Base-by-base conservation (phyloP, 805 yeast species). In the Starmerella potacharoeniae region DNA sequence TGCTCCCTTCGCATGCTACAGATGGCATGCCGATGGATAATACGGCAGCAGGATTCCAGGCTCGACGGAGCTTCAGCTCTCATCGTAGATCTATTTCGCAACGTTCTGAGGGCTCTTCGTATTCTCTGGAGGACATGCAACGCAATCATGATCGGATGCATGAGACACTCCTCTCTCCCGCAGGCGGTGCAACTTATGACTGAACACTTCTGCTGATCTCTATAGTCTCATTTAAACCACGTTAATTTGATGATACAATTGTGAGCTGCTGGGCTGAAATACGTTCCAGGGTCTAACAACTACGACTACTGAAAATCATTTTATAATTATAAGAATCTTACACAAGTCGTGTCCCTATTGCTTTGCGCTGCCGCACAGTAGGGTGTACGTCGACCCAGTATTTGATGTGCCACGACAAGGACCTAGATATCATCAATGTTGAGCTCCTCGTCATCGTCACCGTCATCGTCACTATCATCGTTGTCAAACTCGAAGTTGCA, bases 401-500 rank as follows among this genome's bases (percentile, higher is more conserved):
- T 22, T 22, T 22, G 22, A 22, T 22, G 22, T 22, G 22, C 22
- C 22, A 22, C 22, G 22, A 22, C 22, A 22, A 14, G 5, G 22
- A n/a, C 37, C 41, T 80, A 91, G 71, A 91, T 90, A 74, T 93
- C 97, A 73, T 91, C 97, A 68, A 93, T 90, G 75, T 90, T 95
- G 71, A 89, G 80, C 64, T 81, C 86, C 54, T 77, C 82, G 28
- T 44, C 30, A 51, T 78, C 82, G 44, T 71, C 76, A 33, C 71
- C 80, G 35, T 77, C 87, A 40, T 83, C 90, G 13, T 79, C 89
- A 29, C 81, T 89, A 54, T 79, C 86, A 57, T 81, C 89, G 61
- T 86, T 88, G 59, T 86, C 95, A 68, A 84, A 90, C 72, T 96
- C 97, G 73, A 93, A 93, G 81, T 91, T 91, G 71, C 89, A 95